phyloP scores from a whole-genome alignment of 2,329 filamentous ascomycete genomes.

The Colletotrichum australisinense region DNA sequence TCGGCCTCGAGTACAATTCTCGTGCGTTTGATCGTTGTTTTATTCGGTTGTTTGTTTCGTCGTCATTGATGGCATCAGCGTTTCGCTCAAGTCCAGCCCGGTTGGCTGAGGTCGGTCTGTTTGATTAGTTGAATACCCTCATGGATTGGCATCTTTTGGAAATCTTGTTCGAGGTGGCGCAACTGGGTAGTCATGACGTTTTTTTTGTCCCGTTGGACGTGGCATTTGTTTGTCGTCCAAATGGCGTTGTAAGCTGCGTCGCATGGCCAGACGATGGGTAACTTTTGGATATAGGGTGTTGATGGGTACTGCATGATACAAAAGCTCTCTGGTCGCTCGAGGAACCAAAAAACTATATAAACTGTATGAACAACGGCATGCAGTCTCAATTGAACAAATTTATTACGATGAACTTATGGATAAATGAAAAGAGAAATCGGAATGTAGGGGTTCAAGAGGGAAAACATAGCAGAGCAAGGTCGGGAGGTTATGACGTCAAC shows the following conservation, averaged over 20 bases:
- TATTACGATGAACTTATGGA: not conserved
- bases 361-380: not conserved
- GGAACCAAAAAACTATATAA: constrained; percentile 13
- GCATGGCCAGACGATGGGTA: constrained; percentile 14
- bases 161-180: constrained; percentile 21
- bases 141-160: constrained; percentile 26
- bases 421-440: not conserved
- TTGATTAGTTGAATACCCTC: constrained; percentile 35
- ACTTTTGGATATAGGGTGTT: constrained; percentile 7
- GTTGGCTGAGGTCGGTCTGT: constrained; percentile 16
- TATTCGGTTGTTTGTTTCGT: not conserved
- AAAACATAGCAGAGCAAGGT: not conserved
- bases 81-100: not conserved
- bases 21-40: too few relatives aligned
- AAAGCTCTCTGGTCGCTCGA: constrained; percentile 4
- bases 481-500: constrained; percentile 1
- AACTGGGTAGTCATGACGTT: constrained; percentile 11
- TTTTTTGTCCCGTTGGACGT: constrained; percentile 24
- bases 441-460: not conserved
- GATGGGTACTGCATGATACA: constrained; percentile 10
- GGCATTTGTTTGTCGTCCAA: constrained; percentile 16
- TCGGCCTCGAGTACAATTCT: not conserved
- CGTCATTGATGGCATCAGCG: constrained; percentile 9
- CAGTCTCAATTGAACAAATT: not conserved
- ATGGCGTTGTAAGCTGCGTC: constrained; percentile 14